These are phyloP conservation scores for Silene noctiflora DNA, from an alignment of 179 eudicot species.

Conservation along the genomic window DNA sequence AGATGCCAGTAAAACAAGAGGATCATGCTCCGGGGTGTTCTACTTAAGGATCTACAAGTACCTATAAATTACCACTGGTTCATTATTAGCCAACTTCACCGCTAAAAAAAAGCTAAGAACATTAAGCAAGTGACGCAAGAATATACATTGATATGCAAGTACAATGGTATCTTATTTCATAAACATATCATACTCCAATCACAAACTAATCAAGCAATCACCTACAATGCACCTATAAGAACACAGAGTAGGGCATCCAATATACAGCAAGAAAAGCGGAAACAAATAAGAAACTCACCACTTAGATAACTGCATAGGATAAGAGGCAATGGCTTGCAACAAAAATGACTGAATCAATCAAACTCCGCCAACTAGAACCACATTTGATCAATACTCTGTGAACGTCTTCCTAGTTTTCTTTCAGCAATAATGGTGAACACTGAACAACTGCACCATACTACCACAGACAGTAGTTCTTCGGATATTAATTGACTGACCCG, in stretches of 20 bases:
- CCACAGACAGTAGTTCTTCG: background rate
- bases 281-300: background rate
- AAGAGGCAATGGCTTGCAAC: conserved; percentile 5
- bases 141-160: too few species aligned
- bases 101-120: too few species aligned
- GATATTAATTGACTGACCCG: background rate
- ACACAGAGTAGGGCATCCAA: background rate
- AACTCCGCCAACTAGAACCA: background rate
- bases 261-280: too few species aligned
- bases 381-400: background rate
- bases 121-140: too few species aligned
- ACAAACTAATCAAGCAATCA: background rate
- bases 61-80: too few species aligned
- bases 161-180: too few species aligned
- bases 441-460: background rate
- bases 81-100: too few species aligned
- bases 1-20: too few species aligned
- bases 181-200: background rate
- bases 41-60: too few species aligned
- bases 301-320: background rate
- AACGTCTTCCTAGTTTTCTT: background rate
- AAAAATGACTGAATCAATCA: background rate
- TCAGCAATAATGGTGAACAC: background rate
- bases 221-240: background rate
- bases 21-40: too few species aligned